phyloP scores from a whole-genome alignment of 345 rosid species.

The Cardamine chenopodiifolia region DNA sequence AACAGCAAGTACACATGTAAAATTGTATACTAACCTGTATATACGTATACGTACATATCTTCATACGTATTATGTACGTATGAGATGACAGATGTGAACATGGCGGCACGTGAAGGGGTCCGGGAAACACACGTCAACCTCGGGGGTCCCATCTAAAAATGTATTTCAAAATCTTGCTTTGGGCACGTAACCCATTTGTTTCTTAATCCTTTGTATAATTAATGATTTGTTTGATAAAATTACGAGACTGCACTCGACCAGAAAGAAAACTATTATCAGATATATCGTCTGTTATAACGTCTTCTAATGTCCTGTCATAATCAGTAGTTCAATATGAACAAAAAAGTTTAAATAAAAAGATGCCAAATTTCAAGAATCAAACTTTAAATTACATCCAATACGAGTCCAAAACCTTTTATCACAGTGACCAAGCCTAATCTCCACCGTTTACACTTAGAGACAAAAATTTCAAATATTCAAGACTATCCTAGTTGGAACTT shows the following conservation, averaged over 20 bases:
- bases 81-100: constrained; percentile 37
- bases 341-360: not conserved
- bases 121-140: constrained; percentile 38
- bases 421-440: constrained; percentile 24
- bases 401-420: not conserved
- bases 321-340: constrained; percentile 4
- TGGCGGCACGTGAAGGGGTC: constrained; percentile 45
- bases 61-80: constrained; percentile 24
- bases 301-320: constrained; percentile 17
- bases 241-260: constrained; percentile 14
- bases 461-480: constrained; percentile 2
- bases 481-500: not conserved
- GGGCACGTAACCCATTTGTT: constrained; percentile 26
- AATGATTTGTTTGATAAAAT: constrained; percentile 21
- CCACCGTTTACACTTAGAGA: constrained; percentile 18
- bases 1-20: not conserved
- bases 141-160: constrained; percentile 12
- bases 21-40: too few species aligned
- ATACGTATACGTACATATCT: not conserved
- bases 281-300: not conserved
- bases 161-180: constrained; percentile 4
- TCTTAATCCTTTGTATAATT: constrained; percentile 14
- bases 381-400: constrained; percentile 10
- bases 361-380: not conserved
- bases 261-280: not conserved